Conservation (phyloP, 2,329 filamentous ascomycete species). For the Colletotrichum australisinense region DNA sequence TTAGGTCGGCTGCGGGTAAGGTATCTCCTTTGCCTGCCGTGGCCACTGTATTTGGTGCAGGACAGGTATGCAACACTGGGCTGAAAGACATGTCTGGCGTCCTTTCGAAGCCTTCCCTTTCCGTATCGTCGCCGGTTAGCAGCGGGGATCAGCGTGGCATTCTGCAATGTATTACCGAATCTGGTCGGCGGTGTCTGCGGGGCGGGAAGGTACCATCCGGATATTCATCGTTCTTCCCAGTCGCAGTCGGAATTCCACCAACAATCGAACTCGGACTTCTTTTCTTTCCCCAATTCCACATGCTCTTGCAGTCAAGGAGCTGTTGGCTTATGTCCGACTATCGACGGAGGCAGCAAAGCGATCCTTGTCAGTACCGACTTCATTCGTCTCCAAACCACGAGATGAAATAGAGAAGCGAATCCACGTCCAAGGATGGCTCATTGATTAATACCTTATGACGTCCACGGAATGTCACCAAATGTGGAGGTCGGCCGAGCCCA, state of each 20-base stretch:
- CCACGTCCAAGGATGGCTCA: background rate
- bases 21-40: background rate
- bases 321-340: background rate
- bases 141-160: constrained; percentile 18
- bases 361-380: background rate
- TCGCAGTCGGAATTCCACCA: constrained; percentile 1
- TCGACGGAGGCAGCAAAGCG: background rate
- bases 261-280: background rate
- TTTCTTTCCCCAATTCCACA: background rate
- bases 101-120: constrained; percentile 14
- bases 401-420: background rate
- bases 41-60: background rate
- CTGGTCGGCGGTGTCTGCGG: constrained; percentile 5
- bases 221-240: background rate
- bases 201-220: constrained; percentile 20
- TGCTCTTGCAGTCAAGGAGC: background rate
- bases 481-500: background rate
- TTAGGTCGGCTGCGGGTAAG: background rate
- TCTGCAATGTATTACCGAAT: constrained; percentile 16
- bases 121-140: constrained; percentile 19
- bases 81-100: background rate
- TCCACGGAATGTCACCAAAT: constrained; percentile 5
- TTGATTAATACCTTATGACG: constrained; percentile 8
- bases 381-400: background rate
- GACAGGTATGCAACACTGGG: background rate